phyloP scores from a whole-genome alignment of 768 basidiomycete species.

The Xerocomellus dryophilus region DNA sequence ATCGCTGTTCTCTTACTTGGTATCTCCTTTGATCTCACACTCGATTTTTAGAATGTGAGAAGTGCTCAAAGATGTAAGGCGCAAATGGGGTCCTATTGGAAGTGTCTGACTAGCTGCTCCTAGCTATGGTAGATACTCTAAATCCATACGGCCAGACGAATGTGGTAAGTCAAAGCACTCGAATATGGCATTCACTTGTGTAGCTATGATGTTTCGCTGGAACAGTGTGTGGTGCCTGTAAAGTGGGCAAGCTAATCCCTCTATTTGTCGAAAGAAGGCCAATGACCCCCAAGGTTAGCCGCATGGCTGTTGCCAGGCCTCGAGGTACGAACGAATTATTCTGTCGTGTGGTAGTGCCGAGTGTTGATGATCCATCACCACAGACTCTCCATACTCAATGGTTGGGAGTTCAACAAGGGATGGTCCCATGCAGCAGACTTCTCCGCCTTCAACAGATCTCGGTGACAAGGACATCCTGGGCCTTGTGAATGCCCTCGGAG shows the following conservation, averaged over 20 bases:
- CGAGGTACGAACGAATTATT: conserved; percentile 37
- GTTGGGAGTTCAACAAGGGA: background rate
- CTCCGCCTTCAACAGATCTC: background rate
- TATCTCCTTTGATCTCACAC: conserved; percentile 1
- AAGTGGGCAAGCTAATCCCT: conserved; percentile 54
- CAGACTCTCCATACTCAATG: conserved; percentile 17
- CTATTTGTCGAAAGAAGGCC: conserved; percentile 45
- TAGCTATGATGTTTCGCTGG: background rate
- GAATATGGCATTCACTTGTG: background rate
- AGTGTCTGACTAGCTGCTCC: conserved; percentile 3
- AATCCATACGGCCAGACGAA: conserved; percentile 65
- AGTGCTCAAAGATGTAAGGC: conserved; percentile 64
- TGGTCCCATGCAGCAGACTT: background rate
- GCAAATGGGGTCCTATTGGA: background rate
- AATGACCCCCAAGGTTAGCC: conserved; percentile 38
- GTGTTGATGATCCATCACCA: background rate
- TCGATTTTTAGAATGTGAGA: conserved; percentile 50
- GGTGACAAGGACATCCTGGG: conserved; percentile 5
- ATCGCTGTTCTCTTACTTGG: background rate
- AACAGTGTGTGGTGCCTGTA: conserved; percentile 67
- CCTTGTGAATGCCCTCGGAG: conserved; percentile 11
- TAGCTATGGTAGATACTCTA: conserved; percentile 74
- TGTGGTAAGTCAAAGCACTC: conserved; percentile 44
- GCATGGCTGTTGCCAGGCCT: conserved; percentile 42
- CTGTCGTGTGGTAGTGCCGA: background rate